Evolutionary conservation across 805 yeast species (phyloP).

Genomic region (Candida xyloterini): DNA sequence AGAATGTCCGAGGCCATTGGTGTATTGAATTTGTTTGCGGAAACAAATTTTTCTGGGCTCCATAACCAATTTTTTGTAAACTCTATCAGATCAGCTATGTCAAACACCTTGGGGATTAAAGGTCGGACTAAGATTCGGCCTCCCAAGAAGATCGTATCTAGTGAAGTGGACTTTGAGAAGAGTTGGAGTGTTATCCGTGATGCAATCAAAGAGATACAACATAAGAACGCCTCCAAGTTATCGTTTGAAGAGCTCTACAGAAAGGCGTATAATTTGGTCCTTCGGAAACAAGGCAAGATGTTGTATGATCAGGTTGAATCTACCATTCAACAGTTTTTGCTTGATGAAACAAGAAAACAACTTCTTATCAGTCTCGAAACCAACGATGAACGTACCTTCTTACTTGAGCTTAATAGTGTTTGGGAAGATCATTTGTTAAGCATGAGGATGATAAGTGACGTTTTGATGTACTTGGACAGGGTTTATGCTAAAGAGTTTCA

Average conservation of each 20-base stretch:
- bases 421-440: slow-evolving; percentile 75
- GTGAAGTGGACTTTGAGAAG: slow-evolving; percentile 54
- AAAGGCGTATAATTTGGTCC: slow-evolving; percentile 71
- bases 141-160: slow-evolving; percentile 47
- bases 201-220: slow-evolving; percentile 71
- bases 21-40: slow-evolving; percentile 4
- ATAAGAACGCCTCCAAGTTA: slow-evolving; percentile 65
- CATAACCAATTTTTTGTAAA: slow-evolving; percentile 8
- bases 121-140: slow-evolving; percentile 56
- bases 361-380: slow-evolving; percentile 15
- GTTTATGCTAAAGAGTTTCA: slow-evolving; percentile 73
- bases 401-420: slow-evolving; percentile 36
- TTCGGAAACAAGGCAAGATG: slow-evolving; percentile 63
- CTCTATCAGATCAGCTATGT: slow-evolving; percentile 4
- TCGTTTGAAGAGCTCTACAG: slow-evolving; percentile 83
- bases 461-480: slow-evolving; percentile 80
- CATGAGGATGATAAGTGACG: slow-evolving; percentile 79
- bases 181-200: slow-evolving; percentile 63
- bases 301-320: slow-evolving; percentile 59
- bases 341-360: slow-evolving; percentile 24
- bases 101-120: slow-evolving; percentile 22
- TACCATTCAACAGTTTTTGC: slow-evolving; percentile 47
- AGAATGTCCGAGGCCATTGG: slow-evolving; percentile 56
- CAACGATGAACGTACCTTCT: slow-evolving; percentile 27
- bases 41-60: slow-evolving; percentile 13